Percentiles rank a stretch among this genome's conserved stretches.
These are phyloP conservation scores for Bolboschoenus planiculmis DNA, from an alignment of 176 grass and related monocot species.

Conservation along the genomic window DNA sequence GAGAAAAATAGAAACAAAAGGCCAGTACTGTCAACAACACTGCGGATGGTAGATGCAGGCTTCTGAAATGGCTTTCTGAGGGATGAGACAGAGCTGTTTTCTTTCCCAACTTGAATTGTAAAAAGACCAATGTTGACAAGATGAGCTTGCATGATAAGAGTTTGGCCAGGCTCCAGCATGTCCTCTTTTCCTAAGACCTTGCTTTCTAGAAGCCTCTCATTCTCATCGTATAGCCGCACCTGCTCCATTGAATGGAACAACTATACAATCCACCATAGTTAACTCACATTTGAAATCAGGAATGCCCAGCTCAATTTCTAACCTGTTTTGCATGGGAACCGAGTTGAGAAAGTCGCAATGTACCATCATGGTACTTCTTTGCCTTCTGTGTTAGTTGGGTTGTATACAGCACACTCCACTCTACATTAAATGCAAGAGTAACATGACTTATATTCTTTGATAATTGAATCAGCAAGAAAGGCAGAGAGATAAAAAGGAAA, in stretches of 20 bases:
- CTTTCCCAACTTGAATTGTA: neutral
- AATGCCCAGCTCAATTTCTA: neutral
- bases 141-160: slow-evolving; percentile 50
- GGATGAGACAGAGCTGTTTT: neutral
- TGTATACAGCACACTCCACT: slow-evolving; percentile 75
- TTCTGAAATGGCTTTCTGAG: slow-evolving; percentile 11
- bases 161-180: slow-evolving; percentile 29
- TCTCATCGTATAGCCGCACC: slow-evolving; percentile 42
- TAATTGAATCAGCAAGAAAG: neutral
- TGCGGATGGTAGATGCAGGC: neutral
- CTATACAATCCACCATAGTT: neutral
- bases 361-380: slow-evolving; percentile 84
- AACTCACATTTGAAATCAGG: slow-evolving; percentile 3
- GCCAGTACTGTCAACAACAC: neutral
- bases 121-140: slow-evolving; percentile 56
- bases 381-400: slow-evolving; percentile 68
- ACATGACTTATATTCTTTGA: neutral
- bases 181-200: slow-evolving; percentile 47
- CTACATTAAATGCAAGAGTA: slow-evolving; percentile 26
- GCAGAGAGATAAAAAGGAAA: neutral
- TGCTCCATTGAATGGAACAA: neutral
- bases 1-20: neutral
- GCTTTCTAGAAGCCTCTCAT: slow-evolving; percentile 53
- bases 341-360: slow-evolving; percentile 40
- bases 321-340: slow-evolving; percentile 66